phyloP scores from a whole-genome alignment of 2,329 filamentous ascomycete species.

The Phyllosticta capitalensis region DNA sequence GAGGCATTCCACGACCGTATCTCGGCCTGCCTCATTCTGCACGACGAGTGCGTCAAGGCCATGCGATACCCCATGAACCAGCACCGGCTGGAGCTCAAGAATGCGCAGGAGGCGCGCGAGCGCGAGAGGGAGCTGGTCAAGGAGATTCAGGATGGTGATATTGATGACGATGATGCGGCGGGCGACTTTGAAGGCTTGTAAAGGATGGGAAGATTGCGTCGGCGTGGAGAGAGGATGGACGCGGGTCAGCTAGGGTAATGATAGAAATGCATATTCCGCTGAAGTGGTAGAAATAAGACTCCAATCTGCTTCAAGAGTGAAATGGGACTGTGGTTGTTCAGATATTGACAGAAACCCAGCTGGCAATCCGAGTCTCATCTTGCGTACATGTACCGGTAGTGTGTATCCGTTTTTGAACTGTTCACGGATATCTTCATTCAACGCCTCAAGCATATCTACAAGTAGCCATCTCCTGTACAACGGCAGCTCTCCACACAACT shows the following conservation, averaged over 20 bases:
- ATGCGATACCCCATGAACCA: conserved; percentile 99
- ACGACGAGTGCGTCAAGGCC: conserved; percentile 98
- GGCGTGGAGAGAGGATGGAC: background rate
- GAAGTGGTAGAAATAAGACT: background rate
- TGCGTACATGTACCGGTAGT: too few species aligned
- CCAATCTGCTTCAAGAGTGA: background rate
- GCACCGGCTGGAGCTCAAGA: conserved; percentile 92
- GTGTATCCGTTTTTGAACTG: too few species aligned
- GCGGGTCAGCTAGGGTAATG: background rate
- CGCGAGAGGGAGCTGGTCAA: conserved; percentile 94
- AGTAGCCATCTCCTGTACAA: too few species aligned
- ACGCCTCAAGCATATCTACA: too few species aligned
- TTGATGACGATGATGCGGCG: conserved; percentile 92
- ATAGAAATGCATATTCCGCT: background rate
- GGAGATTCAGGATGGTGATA: conserved; percentile 95
- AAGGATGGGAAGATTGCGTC: conserved; percentile 17
- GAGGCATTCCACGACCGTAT: conserved; percentile 98
- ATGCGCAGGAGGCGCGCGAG: conserved; percentile 95
- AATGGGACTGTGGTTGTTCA: too few species aligned
- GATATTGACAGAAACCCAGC: too few species aligned
- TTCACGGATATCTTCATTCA: too few species aligned
- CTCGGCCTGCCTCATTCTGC: conserved; percentile 76
- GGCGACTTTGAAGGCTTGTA: conserved; percentile 96
- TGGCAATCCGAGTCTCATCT: too few species aligned
- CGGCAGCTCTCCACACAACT: too few species aligned